Conservation (phyloP, 192 early-diverging fungal species). For the Oehlia diaphana region DNA sequence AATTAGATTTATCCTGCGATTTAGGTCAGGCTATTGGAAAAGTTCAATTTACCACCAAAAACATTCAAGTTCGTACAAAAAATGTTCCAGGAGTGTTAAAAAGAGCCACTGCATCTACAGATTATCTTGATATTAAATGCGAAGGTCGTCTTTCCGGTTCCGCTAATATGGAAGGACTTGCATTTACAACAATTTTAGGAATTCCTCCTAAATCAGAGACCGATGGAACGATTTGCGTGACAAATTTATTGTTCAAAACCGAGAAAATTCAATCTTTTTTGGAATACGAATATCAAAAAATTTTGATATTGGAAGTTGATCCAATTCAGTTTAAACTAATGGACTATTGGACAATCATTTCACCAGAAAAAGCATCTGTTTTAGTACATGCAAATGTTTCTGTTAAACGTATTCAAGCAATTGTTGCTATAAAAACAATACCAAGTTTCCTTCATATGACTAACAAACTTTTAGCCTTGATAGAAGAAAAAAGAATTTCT, state of each 20-base stretch:
- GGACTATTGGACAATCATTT: slow-evolving; percentile 49
- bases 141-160: slow-evolving; percentile 64
- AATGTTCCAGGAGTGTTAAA: slow-evolving; percentile 40
- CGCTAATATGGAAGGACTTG: slow-evolving; percentile 33
- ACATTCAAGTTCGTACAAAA: slow-evolving; percentile 43
- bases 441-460: slow-evolving; percentile 57
- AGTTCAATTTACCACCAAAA: slow-evolving; percentile 50
- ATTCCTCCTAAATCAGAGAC: slow-evolving; percentile 7
- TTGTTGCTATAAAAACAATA: slow-evolving; percentile 49
- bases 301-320: slow-evolving; percentile 61
- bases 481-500: slow-evolving; percentile 55
- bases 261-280: slow-evolving; percentile 56
- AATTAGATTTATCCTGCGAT: slow-evolving; percentile 54
- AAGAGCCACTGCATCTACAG: slow-evolving; percentile 41
- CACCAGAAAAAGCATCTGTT: slow-evolving; percentile 32
- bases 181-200: slow-evolving; percentile 29
- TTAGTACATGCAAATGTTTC: slow-evolving; percentile 33
- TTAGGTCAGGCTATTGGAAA: slow-evolving; percentile 67
- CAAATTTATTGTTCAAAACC: slow-evolving; percentile 45
- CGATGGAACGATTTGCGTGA: slow-evolving; percentile 38
- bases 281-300: slow-evolving; percentile 77
- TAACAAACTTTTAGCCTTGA: slow-evolving; percentile 42
- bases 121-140: slow-evolving; percentile 47
- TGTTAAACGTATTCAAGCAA: slow-evolving; percentile 28
- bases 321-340: slow-evolving; percentile 49